phyloP scores from a whole-genome alignment of 345 rosid species.

The Adansonia digitata region DNA sequence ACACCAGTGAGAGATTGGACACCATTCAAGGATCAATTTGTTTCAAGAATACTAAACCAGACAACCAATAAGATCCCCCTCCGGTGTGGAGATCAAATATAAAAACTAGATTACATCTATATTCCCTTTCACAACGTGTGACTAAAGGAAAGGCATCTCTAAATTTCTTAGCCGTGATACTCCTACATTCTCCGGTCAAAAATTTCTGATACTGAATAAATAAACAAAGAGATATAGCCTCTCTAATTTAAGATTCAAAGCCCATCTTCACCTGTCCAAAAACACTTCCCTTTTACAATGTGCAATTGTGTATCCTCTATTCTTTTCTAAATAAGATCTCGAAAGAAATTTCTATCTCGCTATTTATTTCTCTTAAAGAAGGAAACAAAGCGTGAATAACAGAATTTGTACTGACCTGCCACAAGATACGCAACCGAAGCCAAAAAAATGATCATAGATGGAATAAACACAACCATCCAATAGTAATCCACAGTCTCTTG shows the following conservation, averaged over 20 bases:
- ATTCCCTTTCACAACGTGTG: background rate
- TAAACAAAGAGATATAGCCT: background rate
- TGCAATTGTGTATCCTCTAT: background rate
- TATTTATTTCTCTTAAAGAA: background rate
- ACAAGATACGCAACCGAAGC: conserved; percentile 2
- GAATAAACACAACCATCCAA: conserved; percentile 83
- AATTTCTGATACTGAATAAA: background rate
- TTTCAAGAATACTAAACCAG: background rate
- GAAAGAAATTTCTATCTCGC: background rate
- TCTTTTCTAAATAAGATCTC: background rate
- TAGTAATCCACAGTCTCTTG: conserved; percentile 84
- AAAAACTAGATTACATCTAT: background rate
- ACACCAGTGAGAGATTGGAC: background rate
- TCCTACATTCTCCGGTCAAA: background rate
- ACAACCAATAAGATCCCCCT: background rate
- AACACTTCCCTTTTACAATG: too few relatives aligned
- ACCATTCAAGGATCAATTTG: background rate
- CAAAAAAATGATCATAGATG: conserved; percentile 17
- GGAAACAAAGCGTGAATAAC: background rate
- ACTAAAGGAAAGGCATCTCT: background rate
- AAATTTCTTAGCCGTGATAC: background rate
- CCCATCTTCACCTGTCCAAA: background rate
- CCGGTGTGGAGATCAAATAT: too few relatives aligned
- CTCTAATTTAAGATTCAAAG: background rate
- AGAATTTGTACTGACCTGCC: background rate